Base-by-base conservation (phyloP, 2,329 filamentous ascomycete species). In the Aureobasidium namibiae region DNA sequence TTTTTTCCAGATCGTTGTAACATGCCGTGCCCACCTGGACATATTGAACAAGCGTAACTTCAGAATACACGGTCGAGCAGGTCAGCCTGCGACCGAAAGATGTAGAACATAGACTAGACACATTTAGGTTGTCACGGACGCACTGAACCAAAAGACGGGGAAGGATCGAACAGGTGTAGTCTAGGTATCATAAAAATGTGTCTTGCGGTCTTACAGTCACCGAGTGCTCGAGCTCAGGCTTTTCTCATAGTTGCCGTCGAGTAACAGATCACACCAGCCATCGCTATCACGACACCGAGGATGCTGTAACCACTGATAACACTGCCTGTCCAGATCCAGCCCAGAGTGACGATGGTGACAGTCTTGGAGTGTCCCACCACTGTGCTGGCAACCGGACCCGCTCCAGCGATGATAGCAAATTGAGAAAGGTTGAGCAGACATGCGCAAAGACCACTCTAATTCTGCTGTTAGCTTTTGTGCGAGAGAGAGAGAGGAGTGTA, bases 391-490 rank as follows among this genome's bases (percentile, higher is more conserved):
- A 72, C 67, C 13, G 70, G 63, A 14, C 70, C 69, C 18, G 65
- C 66, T 42, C 67, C 66, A 24, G 68, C 65, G 56, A 72, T 69
- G 62, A 72, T 71, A 26, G 67, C 56, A 60, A 70, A 71, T 52
- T 72, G 70, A 5, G 68, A 67, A 16, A 72, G 63, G 68, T 87
- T 87, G 72, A 88, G 85, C 58, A 86, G 72, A 38, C 80, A 80
- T 10, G 85, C 85, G 63, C 86, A 82, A 7, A 80, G 61, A 18
- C 84, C 85, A 60, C 83, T 86, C 82, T 86, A 45, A 3, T 13
- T 14, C n/a, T 4, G 33, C 16, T 6, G 11, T 53, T 21, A 53
- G 49, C 49, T 41, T 7, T 10, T 31, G 33, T 46, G 21, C 14
- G 41, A 21, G 7, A 21, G 8, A 13, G 34, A 11, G 10, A 9